These are phyloP conservation scores for Mycena amicta DNA, from an alignment of 768 basidiomycete genomes.

Conservation along the genomic window DNA sequence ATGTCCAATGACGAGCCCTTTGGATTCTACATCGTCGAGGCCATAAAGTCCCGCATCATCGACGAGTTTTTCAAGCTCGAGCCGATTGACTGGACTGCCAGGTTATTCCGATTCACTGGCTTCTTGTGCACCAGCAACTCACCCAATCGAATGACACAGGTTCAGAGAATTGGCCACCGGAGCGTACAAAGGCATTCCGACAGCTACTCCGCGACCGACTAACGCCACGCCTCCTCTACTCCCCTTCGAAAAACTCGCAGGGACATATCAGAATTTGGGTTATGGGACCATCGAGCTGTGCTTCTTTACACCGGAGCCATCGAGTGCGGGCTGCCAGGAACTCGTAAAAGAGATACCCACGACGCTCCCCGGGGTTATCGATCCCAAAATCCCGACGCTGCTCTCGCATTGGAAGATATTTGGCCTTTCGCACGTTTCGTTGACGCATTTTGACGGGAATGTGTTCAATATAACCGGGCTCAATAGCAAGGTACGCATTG, in stretches of 20 bases:
- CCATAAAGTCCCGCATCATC: constrained; percentile 29
- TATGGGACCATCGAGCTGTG: constrained; percentile 30
- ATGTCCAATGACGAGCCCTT: constrained; percentile 31
- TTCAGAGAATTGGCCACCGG: background rate
- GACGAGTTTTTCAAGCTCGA: constrained; percentile 27
- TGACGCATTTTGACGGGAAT: constrained; percentile 26
- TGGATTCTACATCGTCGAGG: constrained; percentile 20
- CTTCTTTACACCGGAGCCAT: constrained; percentile 9
- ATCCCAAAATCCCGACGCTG: constrained; percentile 23
- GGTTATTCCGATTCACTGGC: constrained; percentile 12
- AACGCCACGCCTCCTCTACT: constrained; percentile 18
- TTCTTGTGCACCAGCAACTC: background rate
- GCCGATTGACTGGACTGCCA: constrained; percentile 29
- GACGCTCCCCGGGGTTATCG: constrained; percentile 25
- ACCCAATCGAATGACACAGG: background rate
- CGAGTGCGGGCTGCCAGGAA: constrained; percentile 1
- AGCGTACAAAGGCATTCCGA: constrained; percentile 10
- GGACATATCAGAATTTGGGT: constrained; percentile 25
- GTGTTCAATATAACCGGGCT: constrained; percentile 24
- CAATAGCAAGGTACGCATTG: constrained; percentile 21
- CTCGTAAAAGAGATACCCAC: constrained; percentile 9
- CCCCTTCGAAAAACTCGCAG: constrained; percentile 22
- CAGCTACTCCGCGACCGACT: constrained; percentile 16
- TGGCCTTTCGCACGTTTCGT: constrained; percentile 21
- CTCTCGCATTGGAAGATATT: constrained; percentile 15